Conservation (phyloP, 495 filamentous ascomycete species). For the Aspergillus nanangensis region DNA sequence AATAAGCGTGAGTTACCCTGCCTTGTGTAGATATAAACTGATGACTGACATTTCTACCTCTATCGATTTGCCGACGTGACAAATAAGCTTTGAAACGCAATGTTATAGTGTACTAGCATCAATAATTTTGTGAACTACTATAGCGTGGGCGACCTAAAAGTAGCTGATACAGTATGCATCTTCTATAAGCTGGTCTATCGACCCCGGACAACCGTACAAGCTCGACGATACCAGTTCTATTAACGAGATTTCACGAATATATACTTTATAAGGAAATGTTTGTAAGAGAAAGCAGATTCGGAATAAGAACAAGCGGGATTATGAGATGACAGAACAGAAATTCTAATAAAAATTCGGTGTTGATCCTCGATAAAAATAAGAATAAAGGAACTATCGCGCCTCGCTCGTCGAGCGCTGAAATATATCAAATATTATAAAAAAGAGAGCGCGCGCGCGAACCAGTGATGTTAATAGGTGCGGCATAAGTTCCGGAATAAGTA, state of each 20-base stretch:
- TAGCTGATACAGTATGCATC: constrained; percentile 25
- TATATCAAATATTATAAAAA: no score
- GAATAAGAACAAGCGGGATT: no score
- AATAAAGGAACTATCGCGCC: no score
- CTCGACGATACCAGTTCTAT: constrained; percentile 17
- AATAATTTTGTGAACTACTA: constrained; percentile 34
- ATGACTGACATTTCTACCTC: constrained; percentile 3
- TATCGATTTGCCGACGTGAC: constrained; percentile 25
- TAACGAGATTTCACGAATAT: constrained; percentile 12
- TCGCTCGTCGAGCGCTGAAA: no score
- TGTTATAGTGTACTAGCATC: constrained; percentile 31
- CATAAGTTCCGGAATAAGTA: no score
- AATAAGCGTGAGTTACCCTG: constrained; percentile 23
- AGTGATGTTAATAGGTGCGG: no score
- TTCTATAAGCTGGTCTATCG: constrained; percentile 30
- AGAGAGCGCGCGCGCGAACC: no score
- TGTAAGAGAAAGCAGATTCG: constrained; percentile 3
- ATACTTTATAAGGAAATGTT: constrained; percentile 8
- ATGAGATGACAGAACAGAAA: no score
- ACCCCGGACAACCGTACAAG: constrained; percentile 23
- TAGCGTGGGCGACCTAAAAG: constrained; percentile 25
- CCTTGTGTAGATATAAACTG: constrained; percentile 1
- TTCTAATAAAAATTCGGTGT: no score
- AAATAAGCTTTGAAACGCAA: constrained; percentile 34
- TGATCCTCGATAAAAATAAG: no score